These are phyloP conservation scores for Coemansia sp. DNA, from an alignment of 192 early-diverging fungal species.

Conservation along the genomic window DNA sequence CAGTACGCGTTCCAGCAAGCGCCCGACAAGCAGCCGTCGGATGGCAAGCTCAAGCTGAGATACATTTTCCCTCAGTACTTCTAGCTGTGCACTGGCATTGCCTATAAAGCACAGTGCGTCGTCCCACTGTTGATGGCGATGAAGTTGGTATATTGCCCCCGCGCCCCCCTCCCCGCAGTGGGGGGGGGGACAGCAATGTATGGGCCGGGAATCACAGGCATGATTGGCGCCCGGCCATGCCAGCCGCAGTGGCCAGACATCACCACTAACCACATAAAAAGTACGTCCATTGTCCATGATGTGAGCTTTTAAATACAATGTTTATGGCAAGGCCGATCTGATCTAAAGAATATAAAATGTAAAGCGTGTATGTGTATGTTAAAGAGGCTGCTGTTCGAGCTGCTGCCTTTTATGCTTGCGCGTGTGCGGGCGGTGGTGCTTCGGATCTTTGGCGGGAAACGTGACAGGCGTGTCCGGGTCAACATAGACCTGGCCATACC, in stretches of 20 bases:
- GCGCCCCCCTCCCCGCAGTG: too few species aligned
- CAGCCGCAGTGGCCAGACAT: too few species aligned
- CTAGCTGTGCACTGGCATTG: background rate
- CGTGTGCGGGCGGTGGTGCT: conserved; percentile 14
- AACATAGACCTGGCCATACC: conserved; percentile 56
- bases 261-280: too few species aligned
- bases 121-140: too few species aligned
- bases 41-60: conserved; percentile 73
- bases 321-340: background rate
- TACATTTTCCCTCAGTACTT: conserved; percentile 84
- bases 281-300: too few species aligned
- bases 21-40: conserved; percentile 68
- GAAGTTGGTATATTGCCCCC: too few species aligned
- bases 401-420: conserved; percentile 19
- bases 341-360: conserved; percentile 2
- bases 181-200: too few species aligned
- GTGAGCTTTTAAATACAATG: too few species aligned
- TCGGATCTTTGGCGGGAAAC: conserved; percentile 18
- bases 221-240: too few species aligned
- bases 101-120: too few species aligned
- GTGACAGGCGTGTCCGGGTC: conserved; percentile 36
- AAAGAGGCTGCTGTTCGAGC: background rate
- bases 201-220: too few species aligned
- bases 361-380: background rate
- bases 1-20: conserved; percentile 83